phyloP scores from a whole-genome alignment of 2,329 filamentous ascomycete species.

The Tolypocladium tundrense region DNA sequence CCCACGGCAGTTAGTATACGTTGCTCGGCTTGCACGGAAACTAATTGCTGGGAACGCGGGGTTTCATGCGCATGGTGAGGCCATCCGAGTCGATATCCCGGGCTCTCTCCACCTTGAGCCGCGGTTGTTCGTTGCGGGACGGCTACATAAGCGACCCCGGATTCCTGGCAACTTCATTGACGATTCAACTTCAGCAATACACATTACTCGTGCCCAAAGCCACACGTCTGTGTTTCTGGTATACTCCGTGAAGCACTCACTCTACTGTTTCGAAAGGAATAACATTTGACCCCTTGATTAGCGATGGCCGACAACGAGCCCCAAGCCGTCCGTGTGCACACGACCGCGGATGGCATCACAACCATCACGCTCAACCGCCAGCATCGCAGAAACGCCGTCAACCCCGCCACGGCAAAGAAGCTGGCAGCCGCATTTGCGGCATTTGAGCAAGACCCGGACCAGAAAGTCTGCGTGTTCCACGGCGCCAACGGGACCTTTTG shows the following conservation, averaged over 20 bases:
- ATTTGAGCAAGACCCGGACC: slow-evolving; percentile 37
- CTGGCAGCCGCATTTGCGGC: slow-evolving; percentile 35
- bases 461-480: slow-evolving; percentile 42
- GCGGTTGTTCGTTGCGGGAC: not conserved
- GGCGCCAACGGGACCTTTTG: slow-evolving; percentile 38
- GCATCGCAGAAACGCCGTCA: slow-evolving; percentile 40
- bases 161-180: not conserved
- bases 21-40: not conserved
- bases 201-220: not conserved
- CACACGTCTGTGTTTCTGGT: not conserved
- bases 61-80: not conserved
- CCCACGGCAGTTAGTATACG: not conserved
- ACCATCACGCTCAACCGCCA: slow-evolving; percentile 45
- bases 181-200: not conserved
- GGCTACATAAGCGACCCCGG: not conserved
- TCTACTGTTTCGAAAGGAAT: not conserved
- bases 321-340: not conserved
- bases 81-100: not conserved
- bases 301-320: not conserved
- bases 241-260: not conserved
- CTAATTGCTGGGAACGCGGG: not conserved
- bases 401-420: slow-evolving; percentile 33
- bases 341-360: slow-evolving; percentile 31
- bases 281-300: not conserved
- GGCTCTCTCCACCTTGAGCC: not conserved